Conservation (phyloP, 371 early-diverging fungal genomes). For the Mortierella sp. region DNA sequence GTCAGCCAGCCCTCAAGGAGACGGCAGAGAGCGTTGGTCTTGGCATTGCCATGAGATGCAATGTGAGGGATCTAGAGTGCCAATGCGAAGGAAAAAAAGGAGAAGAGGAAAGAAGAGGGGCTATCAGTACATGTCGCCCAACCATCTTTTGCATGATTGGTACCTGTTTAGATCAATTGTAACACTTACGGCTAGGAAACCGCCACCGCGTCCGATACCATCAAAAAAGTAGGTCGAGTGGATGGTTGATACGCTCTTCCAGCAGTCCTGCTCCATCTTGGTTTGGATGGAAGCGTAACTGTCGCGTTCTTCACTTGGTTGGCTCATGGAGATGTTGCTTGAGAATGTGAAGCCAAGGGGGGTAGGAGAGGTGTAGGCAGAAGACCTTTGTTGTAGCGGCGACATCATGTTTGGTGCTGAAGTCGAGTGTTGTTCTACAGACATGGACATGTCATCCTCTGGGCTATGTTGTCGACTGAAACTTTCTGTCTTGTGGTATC, state of each 20-base stretch:
- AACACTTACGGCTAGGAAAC: conserved; percentile 42
- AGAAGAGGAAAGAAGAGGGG: background rate
- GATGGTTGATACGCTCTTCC: conserved; percentile 49
- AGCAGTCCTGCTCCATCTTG: conserved; percentile 38
- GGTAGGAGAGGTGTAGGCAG: conserved; percentile 1
- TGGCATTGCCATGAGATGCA: conserved; percentile 51
- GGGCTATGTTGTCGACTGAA: background rate
- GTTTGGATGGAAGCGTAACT: conserved; percentile 20
- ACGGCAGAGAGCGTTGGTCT: conserved; percentile 41
- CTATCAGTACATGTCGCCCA: background rate
- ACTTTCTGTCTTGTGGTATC: conserved; percentile 7
- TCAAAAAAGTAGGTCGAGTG: conserved; percentile 50
- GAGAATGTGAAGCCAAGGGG: conserved; percentile 25
- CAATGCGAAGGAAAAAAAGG: background rate
- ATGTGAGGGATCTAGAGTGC: conserved; percentile 51
- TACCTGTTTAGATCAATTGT: background rate
- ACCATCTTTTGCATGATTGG: too few relatives aligned
- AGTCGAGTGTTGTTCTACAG: conserved; percentile 10
- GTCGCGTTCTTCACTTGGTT: conserved; percentile 22
- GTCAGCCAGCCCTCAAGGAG: conserved; percentile 41
- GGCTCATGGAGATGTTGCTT: conserved; percentile 10
- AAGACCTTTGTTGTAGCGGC: conserved; percentile 10
- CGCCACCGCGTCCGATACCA: conserved; percentile 51
- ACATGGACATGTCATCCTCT: background rate
- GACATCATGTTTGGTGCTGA: conserved; percentile 24